These are phyloP conservation scores for Fusarium nanum DNA, from an alignment of 2,329 filamentous ascomycete species.

Conservation along the genomic window DNA sequence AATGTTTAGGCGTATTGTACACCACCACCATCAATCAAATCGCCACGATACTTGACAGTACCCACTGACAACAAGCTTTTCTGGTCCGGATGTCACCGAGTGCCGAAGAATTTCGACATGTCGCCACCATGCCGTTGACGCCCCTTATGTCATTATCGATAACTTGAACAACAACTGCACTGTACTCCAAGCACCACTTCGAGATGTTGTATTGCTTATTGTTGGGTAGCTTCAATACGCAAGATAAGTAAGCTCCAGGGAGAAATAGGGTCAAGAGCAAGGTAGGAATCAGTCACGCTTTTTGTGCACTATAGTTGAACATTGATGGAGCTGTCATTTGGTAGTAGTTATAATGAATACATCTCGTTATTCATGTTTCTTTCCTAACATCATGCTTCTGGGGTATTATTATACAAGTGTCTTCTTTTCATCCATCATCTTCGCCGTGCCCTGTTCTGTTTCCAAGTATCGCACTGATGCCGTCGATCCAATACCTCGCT, in stretches of 20 bases:
- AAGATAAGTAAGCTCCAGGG: not conserved
- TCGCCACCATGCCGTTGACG: slow-evolving; percentile 19
- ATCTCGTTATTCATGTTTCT: slow-evolving; percentile 11
- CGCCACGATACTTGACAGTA: not conserved
- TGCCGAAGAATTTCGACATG: slow-evolving; percentile 4
- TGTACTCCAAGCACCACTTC: not conserved
- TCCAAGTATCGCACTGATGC: slow-evolving; percentile 20
- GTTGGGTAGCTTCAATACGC: no score
- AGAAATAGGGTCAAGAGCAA: not conserved
- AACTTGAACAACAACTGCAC: not conserved
- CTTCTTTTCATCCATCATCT: slow-evolving; percentile 20
- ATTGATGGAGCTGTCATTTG: not conserved
- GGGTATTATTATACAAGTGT: slow-evolving; percentile 45
- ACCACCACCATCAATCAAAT: slow-evolving; percentile 17
- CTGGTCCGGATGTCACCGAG: slow-evolving; percentile 24
- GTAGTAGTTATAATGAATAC: not conserved
- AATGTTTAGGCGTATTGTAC: not conserved
- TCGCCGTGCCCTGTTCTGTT: slow-evolving; percentile 22
- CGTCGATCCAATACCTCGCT: slow-evolving; percentile 13
- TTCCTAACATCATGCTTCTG: slow-evolving; percentile 23
- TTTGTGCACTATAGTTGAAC: not conserved
- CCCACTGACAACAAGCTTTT: slow-evolving; percentile 32
- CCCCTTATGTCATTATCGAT: slow-evolving; percentile 30
- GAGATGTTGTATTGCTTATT: not conserved
- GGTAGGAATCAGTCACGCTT: not conserved